A percentile compares a stretch with the other conserved stretches of the same genome.
Conservation (phyloP, 129 eudicot species). For the Centrapalus pauciflorus region DNA sequence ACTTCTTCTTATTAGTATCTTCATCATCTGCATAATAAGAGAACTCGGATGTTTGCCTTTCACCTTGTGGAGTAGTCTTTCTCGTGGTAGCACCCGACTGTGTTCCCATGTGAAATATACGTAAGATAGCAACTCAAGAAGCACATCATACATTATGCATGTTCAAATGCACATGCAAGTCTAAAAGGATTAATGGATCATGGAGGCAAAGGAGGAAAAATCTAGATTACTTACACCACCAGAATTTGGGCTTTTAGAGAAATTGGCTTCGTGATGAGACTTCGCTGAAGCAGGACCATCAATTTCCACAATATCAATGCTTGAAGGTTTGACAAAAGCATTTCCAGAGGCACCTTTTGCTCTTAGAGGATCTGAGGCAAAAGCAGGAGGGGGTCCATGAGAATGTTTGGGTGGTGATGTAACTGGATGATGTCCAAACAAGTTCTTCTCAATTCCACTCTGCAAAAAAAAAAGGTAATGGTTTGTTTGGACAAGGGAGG, state of each 20-base stretch:
- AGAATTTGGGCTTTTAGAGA: conserved; percentile 48
- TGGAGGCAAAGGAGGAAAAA: too few relatives aligned
- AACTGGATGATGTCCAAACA: conserved; percentile 70
- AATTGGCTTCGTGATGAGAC: conserved; percentile 43
- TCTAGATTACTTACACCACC: conserved; percentile 3
- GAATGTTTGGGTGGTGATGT: conserved; percentile 40
- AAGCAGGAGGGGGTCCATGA: conserved; percentile 69
- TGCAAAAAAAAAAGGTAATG: conserved; percentile 24
- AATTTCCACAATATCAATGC: conserved; percentile 43
- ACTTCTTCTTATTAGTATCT: conserved; percentile 61
- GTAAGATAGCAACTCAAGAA: background rate
- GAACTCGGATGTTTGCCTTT: conserved; percentile 58
- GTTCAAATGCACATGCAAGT: background rate
- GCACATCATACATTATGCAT: background rate
- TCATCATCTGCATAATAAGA: conserved; percentile 76
- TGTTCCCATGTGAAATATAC: background rate
- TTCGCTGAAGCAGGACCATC: conserved; percentile 38
- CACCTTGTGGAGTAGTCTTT: conserved; percentile 53
- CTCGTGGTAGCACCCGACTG: conserved; percentile 79
- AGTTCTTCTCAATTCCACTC: conserved; percentile 74
- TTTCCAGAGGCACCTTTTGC: conserved; percentile 23
- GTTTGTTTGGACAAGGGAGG: background rate
- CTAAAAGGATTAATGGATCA: too few relatives aligned
- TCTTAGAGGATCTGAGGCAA: conserved; percentile 60
- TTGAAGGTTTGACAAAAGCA: conserved; percentile 33